Evolutionary conservation across 2,329 filamentous ascomycete species (phyloP).

Genomic region (Diplodia intermedia): DNA sequence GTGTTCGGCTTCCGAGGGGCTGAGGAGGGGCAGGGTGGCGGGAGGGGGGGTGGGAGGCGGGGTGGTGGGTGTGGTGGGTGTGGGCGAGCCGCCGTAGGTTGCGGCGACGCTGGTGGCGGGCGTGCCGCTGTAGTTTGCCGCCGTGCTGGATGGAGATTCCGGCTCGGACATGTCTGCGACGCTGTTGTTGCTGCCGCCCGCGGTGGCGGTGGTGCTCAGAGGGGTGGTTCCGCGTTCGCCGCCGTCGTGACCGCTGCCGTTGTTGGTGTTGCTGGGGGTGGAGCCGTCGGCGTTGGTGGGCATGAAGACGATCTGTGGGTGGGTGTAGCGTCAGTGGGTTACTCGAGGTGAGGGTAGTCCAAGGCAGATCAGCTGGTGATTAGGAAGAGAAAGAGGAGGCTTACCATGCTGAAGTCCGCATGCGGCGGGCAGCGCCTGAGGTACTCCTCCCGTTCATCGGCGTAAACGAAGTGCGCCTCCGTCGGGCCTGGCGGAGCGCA

Average conservation of each 20-base stretch:
- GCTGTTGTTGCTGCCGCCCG: too few relatives aligned
- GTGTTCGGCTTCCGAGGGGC: neutral
- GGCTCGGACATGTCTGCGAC: too few relatives aligned
- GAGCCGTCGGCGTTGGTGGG: neutral
- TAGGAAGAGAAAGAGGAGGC: neutral
- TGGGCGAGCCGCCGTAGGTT: too few relatives aligned
- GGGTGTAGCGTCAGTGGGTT: neutral
- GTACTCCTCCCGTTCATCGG: constrained; percentile 9
- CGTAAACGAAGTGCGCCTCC: constrained; percentile 1
- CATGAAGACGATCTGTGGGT: constrained; percentile 6
- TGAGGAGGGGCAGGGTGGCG: neutral
- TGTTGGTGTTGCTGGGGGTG: neutral
- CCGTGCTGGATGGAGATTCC: neutral
- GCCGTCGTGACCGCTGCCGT: neutral
- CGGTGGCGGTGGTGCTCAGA: too few relatives aligned
- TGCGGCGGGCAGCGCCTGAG: neutral
- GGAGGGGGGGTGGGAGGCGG: neutral
- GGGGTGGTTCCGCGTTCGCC: too few relatives aligned
- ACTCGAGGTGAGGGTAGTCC: neutral
- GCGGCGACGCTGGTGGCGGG: too few relatives aligned
- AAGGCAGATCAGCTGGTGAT: too few relatives aligned
- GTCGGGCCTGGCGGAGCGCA: neutral
- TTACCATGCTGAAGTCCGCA: constrained; percentile 3
- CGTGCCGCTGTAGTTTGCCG: neutral
- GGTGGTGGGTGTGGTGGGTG: too few relatives aligned